These are phyloP conservation scores for Coemansia brasiliensis DNA, from an alignment of 192 early-diverging fungal genomes.

Conservation along the genomic window DNA sequence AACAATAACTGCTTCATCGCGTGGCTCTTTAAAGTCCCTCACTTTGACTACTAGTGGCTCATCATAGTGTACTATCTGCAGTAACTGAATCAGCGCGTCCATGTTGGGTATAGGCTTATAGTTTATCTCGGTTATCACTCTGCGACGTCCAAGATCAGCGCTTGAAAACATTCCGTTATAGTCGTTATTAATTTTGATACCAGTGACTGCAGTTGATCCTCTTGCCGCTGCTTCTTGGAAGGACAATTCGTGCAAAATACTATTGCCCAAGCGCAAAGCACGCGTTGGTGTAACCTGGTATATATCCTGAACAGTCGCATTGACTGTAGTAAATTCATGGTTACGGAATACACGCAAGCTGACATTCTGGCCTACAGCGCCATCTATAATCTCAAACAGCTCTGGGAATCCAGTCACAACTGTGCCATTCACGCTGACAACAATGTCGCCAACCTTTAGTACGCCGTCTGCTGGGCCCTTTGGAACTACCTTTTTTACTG, in stretches of 20 bases:
- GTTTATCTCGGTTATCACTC: conserved; percentile 24
- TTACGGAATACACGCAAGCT: conserved; percentile 60
- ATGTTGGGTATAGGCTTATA: conserved; percentile 18
- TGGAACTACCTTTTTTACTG: conserved; percentile 61
- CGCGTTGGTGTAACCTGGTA: conserved; percentile 77
- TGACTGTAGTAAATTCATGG: conserved; percentile 45
- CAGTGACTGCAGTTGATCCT: conserved; percentile 22
- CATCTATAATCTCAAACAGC: conserved; percentile 63
- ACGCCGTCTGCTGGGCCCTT: conserved; percentile 68
- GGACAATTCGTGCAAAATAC: conserved; percentile 67
- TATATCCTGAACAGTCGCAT: conserved; percentile 63
- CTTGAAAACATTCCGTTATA: conserved; percentile 1
- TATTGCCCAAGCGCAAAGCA: conserved; percentile 78
- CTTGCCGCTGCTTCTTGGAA: conserved; percentile 61
- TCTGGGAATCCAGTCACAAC: conserved; percentile 65
- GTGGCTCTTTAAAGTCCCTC: conserved; percentile 20
- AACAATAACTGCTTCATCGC: conserved; percentile 75
- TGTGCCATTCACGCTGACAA: conserved; percentile 60
- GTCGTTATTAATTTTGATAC: conserved; percentile 14
- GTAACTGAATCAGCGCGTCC: conserved; percentile 19
- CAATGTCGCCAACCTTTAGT: conserved; percentile 69
- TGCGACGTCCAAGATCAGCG: neutral
- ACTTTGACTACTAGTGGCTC: conserved; percentile 22
- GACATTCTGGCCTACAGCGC: conserved; percentile 54
- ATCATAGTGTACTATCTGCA: conserved; percentile 8